Percentiles rank a stretch among this genome's conserved stretches.
phyloP scores from a whole-genome alignment of 345 rosid species.

The Lenwebbia sp. region DNA sequence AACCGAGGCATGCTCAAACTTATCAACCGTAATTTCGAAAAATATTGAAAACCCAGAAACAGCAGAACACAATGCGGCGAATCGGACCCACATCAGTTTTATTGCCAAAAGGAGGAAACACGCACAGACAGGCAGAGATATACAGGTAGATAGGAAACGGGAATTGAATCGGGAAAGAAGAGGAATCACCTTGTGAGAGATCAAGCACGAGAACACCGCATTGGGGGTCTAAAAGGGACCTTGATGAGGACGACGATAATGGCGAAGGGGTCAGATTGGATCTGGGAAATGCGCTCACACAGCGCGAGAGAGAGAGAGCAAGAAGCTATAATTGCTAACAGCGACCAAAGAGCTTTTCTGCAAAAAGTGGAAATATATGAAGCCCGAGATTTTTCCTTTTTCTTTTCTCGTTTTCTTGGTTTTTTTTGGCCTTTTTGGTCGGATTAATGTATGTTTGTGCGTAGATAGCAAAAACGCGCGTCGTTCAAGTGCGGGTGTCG shows the following conservation, averaged over 20 bases:
- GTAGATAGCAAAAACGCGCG: not conserved
- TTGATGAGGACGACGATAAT: not conserved
- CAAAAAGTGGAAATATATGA: not conserved
- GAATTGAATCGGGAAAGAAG: not conserved
- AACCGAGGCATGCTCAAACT: not conserved
- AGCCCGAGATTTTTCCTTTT: not conserved
- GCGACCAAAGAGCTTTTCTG: not conserved
- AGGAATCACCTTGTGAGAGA: not conserved
- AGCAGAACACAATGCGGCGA: not conserved
- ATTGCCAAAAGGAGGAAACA: not conserved
- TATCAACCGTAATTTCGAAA: not conserved
- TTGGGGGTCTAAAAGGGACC: not conserved
- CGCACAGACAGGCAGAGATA: not conserved
- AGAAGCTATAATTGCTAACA: not conserved
- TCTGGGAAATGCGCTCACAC: not conserved
- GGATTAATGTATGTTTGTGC: not conserved
- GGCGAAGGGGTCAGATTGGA: not conserved
- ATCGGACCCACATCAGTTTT: not conserved
- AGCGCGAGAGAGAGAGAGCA: not conserved
- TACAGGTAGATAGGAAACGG: not conserved
- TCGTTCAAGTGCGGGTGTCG: not conserved
- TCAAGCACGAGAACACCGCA: not conserved
- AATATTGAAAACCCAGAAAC: not conserved
- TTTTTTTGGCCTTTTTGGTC: not conserved
- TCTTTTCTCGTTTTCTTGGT: too few species aligned